Percentiles rank a stretch among this genome's conserved stretches.
These are phyloP conservation scores for Tetrapisispora arboricola DNA, from an alignment of 805 yeast species.

Conservation along the genomic window DNA sequence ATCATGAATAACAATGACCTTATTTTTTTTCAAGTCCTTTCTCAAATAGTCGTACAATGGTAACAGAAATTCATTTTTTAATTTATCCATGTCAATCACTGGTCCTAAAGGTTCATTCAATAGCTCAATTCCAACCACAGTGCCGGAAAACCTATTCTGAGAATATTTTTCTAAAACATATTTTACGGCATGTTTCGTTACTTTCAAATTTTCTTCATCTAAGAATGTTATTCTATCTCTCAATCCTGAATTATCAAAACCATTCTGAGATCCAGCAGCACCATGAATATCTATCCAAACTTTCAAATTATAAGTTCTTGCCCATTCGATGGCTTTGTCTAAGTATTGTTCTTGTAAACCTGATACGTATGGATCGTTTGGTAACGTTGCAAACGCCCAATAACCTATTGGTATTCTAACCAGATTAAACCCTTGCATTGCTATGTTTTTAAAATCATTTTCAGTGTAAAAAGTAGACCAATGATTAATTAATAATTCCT, in stretches of 20 bases:
- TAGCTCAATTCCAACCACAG: conserved; percentile 70
- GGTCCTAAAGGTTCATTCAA: conserved; percentile 84
- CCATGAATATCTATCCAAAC: conserved; percentile 92
- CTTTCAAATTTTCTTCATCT: conserved; percentile 36
- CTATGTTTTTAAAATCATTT: conserved; percentile 51
- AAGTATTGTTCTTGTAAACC: conserved; percentile 59
- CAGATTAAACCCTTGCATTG: conserved; percentile 55
- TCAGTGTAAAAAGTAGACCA: conserved; percentile 73
- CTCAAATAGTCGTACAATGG: conserved; percentile 58
- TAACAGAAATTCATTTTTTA: conserved; percentile 44
- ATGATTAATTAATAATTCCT: conserved; percentile 34
- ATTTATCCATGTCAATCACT: conserved; percentile 41
- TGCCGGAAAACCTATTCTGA: conserved; percentile 46
- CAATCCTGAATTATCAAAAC: conserved; percentile 87
- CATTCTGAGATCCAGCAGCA: conserved; percentile 89
- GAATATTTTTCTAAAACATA: conserved; percentile 55
- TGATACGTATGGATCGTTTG: conserved; percentile 70
- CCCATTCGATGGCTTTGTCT: conserved; percentile 73
- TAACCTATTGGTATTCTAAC: conserved; percentile 88
- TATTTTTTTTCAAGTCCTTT: conserved; percentile 34
- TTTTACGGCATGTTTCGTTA: conserved; percentile 46
- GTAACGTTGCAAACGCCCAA: conserved; percentile 67
- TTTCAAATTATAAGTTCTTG: conserved; percentile 46
- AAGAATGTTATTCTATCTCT: conserved; percentile 51
- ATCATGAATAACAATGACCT: conserved; percentile 65